These are phyloP conservation scores for Tetrapyrgos nigripes DNA, from an alignment of 1,284 basidiomycete species.

Conservation along the genomic window DNA sequence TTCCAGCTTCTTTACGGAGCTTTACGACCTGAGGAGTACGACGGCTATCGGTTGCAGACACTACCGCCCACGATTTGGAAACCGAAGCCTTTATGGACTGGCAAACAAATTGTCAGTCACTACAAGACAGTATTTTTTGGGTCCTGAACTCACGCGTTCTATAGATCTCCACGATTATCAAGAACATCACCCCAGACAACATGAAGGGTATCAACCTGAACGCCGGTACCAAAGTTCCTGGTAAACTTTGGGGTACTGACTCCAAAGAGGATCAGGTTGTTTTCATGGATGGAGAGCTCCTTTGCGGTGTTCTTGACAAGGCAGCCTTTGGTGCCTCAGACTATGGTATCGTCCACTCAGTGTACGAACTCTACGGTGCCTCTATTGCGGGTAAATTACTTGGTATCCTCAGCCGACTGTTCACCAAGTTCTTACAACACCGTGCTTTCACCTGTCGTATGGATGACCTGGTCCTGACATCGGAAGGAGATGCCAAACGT, in stretches of 20 bases:
- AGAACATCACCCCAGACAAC: constrained; percentile 88
- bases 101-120: constrained; percentile 90
- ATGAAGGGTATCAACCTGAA: constrained; percentile 87
- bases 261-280: constrained; percentile 88
- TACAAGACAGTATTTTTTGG: neutral
- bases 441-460: constrained; percentile 98
- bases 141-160: constrained; percentile 5
- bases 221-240: constrained; percentile 89
- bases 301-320: constrained; percentile 96
- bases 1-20: constrained; percentile 97
- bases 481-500: constrained; percentile 79
- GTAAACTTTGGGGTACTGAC: constrained; percentile 82
- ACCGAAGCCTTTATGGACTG: constrained; percentile 93
- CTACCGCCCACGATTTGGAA: constrained; percentile 93
- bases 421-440: constrained; percentile 97
- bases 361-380: constrained; percentile 98
- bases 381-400: constrained; percentile 91
- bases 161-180: constrained; percentile 91
- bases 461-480: constrained; percentile 95
- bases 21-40: constrained; percentile 85
- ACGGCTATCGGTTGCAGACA: constrained; percentile 77
- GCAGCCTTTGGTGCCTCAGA: constrained; percentile 97
- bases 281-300: constrained; percentile 92
- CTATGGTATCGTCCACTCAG: constrained; percentile 96
- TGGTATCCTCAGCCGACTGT: constrained; percentile 91